phyloP scores from a whole-genome alignment of 1,284 basidiomycete genomes.

The Trichosporon asahii region DNA sequence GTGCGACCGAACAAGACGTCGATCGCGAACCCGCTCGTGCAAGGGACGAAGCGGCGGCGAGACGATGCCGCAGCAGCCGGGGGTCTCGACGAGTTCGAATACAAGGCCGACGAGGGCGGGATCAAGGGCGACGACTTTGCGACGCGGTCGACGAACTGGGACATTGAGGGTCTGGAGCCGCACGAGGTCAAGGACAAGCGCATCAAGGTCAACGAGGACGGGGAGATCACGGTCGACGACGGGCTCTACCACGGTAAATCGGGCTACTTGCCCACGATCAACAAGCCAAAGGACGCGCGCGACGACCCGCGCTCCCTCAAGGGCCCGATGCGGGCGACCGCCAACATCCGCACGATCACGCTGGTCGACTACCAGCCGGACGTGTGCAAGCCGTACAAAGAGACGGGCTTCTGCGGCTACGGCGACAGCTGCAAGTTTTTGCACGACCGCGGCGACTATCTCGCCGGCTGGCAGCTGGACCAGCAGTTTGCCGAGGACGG shows the following conservation, averaged over 20 bases:
- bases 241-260: constrained; percentile 83
- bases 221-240: constrained; percentile 60
- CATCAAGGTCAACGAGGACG: constrained; percentile 50
- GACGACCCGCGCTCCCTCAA: constrained; percentile 83
- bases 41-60: constrained; percentile 73
- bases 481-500: constrained; percentile 50
- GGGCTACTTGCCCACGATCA: constrained; percentile 76
- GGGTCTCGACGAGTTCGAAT: constrained; percentile 62
- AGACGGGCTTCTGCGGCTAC: constrained; percentile 98
- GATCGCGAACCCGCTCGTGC: constrained; percentile 67
- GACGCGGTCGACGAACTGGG: constrained; percentile 52
- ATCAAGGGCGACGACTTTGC: constrained; percentile 47
- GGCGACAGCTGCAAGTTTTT: constrained; percentile 98
- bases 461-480: constrained; percentile 97
- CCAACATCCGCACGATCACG: constrained; percentile 90
- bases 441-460: constrained; percentile 75
- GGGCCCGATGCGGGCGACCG: constrained; percentile 73
- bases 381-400: constrained; percentile 99
- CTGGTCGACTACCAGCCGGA: constrained; percentile 98
- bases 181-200: constrained; percentile 31
- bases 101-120: constrained; percentile 48
- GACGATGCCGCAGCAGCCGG: constrained; percentile 62
- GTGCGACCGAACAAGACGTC: constrained; percentile 69
- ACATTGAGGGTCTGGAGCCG: constrained; percentile 44
- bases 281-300: constrained; percentile 61